Percentiles rank a stretch among this genome's conserved stretches.
These are phyloP conservation scores for Spathaspora jeffriesii DNA, from an alignment of 1,139 yeast genomes.

Conservation along the genomic window DNA sequence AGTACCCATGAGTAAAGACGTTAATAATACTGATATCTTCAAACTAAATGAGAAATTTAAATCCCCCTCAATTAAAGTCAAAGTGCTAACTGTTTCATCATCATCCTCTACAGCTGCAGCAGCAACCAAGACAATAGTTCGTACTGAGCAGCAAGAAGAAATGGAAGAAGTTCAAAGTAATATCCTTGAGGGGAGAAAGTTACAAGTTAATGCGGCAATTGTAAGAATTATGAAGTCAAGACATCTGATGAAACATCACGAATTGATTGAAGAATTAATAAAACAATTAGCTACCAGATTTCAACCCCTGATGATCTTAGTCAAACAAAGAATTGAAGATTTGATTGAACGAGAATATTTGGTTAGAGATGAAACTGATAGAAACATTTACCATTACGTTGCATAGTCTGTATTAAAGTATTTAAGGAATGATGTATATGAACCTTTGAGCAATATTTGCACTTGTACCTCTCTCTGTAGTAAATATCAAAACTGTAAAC, in stretches of 20 bases:
- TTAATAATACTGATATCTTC: slow-evolving; percentile 65
- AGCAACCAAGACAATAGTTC: slow-evolving; percentile 20
- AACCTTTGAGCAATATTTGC: no score
- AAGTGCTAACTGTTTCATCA: slow-evolving; percentile 70
- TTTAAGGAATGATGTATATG: no score
- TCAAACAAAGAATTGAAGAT: slow-evolving; percentile 79
- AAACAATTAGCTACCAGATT: slow-evolving; percentile 66
- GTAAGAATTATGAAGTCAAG: slow-evolving; percentile 87
- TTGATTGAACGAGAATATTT: slow-evolving; percentile 83
- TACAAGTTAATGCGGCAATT: slow-evolving; percentile 83
- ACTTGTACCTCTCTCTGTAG: no score
- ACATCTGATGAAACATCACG: slow-evolving; percentile 60
- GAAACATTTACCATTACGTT: slow-evolving; percentile 68
- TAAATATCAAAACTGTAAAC: no score
- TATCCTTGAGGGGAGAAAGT: slow-evolving; percentile 47
- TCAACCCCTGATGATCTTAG: slow-evolving; percentile 63
- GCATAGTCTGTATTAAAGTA: no score
- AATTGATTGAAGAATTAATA: slow-evolving; percentile 66
- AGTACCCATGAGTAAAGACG: slow-evolving; percentile 73
- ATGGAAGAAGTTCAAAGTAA: slow-evolving; percentile 33
- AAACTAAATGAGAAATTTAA: slow-evolving; percentile 70
- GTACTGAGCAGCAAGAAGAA: slow-evolving; percentile 41
- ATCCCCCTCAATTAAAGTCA: slow-evolving; percentile 70
- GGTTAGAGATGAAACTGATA: slow-evolving; percentile 66
- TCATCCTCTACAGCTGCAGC: slow-evolving; percentile 27